Percentiles rank a stretch among this genome's conserved stretches.
Conservation (phyloP, 768 basidiomycete species). For the Suillus placidus region DNA sequence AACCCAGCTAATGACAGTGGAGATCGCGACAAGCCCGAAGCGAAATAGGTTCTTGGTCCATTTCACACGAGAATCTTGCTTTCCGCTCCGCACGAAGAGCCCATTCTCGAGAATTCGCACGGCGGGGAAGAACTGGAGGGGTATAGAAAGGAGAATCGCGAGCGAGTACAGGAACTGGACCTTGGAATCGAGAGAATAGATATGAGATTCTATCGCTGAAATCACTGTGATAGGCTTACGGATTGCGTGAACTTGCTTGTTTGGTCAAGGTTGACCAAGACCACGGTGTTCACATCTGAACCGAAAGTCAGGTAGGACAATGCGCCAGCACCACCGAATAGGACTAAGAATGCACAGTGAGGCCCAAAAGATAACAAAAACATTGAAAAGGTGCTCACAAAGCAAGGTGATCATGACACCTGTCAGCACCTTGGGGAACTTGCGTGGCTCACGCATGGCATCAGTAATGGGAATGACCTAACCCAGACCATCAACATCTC, state of each 20-base stretch:
- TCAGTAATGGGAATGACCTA: conserved; percentile 95
- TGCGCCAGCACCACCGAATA: conserved; percentile 87
- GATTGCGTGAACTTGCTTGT: conserved; percentile 86
- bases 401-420: conserved; percentile 90
- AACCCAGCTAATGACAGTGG: conserved; percentile 78
- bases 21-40: conserved; percentile 73
- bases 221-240: conserved; percentile 47
- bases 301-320: conserved; percentile 91
- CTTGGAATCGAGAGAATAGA: conserved; percentile 34
- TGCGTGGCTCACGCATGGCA: conserved; percentile 92
- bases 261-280: conserved; percentile 90
- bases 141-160: conserved; percentile 89
- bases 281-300: conserved; percentile 85
- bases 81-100: conserved; percentile 86
- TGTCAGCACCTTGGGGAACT: conserved; percentile 86
- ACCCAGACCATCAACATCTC: conserved; percentile 9
- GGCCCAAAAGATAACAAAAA: conserved; percentile 6
- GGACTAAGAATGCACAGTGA: conserved; percentile 43
- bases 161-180: conserved; percentile 88
- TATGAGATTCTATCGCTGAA: conserved; percentile 4
- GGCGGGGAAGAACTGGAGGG: conserved; percentile 97
- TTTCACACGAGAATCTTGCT: conserved; percentile 78
- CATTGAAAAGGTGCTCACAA: conserved; percentile 42
- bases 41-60: conserved; percentile 96
- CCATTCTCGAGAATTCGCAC: conserved; percentile 97